A percentile compares a stretch with the other conserved stretches of the same genome.
phyloP scores from a whole-genome alignment of 768 basidiomycete genomes.

The Trametes meyenii region DNA sequence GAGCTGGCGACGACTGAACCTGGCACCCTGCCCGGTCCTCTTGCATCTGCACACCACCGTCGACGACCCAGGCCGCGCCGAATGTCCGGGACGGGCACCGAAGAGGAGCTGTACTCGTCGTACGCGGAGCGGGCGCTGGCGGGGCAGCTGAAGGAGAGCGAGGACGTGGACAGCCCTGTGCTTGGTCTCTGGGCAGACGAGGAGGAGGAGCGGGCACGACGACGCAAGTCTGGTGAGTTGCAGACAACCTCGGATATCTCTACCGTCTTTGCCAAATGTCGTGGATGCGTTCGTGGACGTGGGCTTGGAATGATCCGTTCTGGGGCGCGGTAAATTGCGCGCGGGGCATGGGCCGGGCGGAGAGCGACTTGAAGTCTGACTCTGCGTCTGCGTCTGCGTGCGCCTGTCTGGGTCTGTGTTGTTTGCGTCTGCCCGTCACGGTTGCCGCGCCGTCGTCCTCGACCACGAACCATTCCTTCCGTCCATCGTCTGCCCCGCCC shows the following conservation, averaged over 20 bases:
- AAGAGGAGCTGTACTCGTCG: slow-evolving; percentile 21
- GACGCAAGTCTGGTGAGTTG: slow-evolving; percentile 22
- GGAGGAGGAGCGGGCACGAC: slow-evolving; percentile 7
- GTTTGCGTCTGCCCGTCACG: slow-evolving; percentile 9
- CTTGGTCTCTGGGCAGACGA: slow-evolving; percentile 21
- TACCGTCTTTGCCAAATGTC: no score
- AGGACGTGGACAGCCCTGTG: slow-evolving; percentile 23
- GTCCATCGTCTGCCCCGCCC: slow-evolving; percentile 19
- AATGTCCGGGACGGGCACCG: slow-evolving; percentile 16
- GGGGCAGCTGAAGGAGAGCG: neutral
- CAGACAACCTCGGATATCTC: no score
- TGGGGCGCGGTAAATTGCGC: slow-evolving; percentile 13
- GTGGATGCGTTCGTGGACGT: neutral
- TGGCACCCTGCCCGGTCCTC: slow-evolving; percentile 8
- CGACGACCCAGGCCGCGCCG: slow-evolving; percentile 12
- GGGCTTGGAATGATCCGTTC: neutral
- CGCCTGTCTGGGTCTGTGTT: no score
- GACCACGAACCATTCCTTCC: slow-evolving; percentile 23
- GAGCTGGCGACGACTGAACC: slow-evolving; percentile 10
- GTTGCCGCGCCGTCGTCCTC: slow-evolving; percentile 13
- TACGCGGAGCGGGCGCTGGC: slow-evolving; percentile 14
- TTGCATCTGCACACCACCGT: slow-evolving; percentile 8
- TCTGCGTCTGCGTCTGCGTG: no score
- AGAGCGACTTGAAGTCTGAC: no score
- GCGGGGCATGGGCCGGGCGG: neutral